phyloP scores from a whole-genome alignment of 2,329 filamentous ascomycete species.

The Clarireedia monteithiana region DNA sequence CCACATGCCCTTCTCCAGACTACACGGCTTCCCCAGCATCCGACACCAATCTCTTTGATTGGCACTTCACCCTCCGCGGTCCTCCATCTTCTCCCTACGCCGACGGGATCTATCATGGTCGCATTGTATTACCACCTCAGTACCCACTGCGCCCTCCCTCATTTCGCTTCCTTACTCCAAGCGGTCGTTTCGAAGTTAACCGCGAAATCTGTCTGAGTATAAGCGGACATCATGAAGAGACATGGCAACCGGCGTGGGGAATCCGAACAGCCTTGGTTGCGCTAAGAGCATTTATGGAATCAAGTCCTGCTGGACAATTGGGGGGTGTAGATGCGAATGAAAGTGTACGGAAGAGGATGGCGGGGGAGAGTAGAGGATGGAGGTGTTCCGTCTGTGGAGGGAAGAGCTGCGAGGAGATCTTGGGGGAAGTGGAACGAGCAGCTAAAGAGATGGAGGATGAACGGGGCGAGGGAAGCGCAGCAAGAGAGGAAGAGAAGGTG shows the following conservation, averaged over 20 bases:
- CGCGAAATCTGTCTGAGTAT: slow-evolving; percentile 95
- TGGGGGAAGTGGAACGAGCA: slow-evolving; percentile 59
- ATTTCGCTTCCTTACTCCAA: slow-evolving; percentile 93
- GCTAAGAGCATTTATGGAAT: slow-evolving; percentile 88
- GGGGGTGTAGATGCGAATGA: slow-evolving; percentile 77
- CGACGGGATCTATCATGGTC: slow-evolving; percentile 85
- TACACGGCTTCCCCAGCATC: slow-evolving; percentile 73
- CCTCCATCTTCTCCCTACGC: slow-evolving; percentile 59
- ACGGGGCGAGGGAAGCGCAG: slow-evolving; percentile 38
- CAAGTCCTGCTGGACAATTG: slow-evolving; percentile 77
- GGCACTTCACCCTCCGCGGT: slow-evolving; percentile 96
- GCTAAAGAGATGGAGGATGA: slow-evolving; percentile 35
- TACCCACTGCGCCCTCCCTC: slow-evolving; percentile 89
- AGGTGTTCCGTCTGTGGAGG: slow-evolving; percentile 62
- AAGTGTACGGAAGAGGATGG: slow-evolving; percentile 59
- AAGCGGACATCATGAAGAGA: slow-evolving; percentile 92
- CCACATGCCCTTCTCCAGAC: slow-evolving; percentile 70
- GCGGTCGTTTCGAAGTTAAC: slow-evolving; percentile 90
- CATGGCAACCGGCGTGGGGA: slow-evolving; percentile 98
- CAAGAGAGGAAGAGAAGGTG: slow-evolving; percentile 29
- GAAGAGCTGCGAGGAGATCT: slow-evolving; percentile 64
- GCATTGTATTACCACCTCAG: slow-evolving; percentile 79
- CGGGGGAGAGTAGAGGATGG: slow-evolving; percentile 57
- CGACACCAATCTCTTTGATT: slow-evolving; percentile 90
- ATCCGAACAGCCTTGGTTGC: slow-evolving; percentile 78